Evolutionary conservation across 2,329 filamentous ascomycete genomes (phyloP).

Genomic region (Neofusicoccum sp.): DNA sequence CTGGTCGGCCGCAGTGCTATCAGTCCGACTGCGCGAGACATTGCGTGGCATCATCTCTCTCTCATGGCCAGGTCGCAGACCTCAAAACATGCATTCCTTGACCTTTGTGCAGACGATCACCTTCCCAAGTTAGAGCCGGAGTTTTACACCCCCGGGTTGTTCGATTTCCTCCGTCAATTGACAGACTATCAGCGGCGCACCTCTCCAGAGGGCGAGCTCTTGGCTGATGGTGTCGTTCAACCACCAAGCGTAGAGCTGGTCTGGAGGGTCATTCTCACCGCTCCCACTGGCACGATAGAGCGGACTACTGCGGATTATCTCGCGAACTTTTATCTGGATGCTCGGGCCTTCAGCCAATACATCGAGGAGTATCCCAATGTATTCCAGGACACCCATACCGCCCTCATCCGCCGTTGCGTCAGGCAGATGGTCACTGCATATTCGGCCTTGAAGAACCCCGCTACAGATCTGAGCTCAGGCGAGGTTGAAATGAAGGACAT

Average conservation of each 20-base stretch:
- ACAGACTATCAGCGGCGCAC: constrained; percentile 13
- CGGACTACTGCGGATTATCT: constrained; percentile 69
- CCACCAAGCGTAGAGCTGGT: constrained; percentile 67
- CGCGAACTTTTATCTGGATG: constrained; percentile 72
- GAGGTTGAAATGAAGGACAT: constrained; percentile 11
- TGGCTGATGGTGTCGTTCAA: constrained; percentile 55
- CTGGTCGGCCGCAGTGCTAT: constrained; percentile 68
- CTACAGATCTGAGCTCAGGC: not conserved
- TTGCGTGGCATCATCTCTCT: constrained; percentile 71
- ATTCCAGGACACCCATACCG: constrained; percentile 64
- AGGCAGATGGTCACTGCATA: constrained; percentile 33
- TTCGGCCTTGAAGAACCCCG: not conserved
- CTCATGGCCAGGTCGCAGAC: constrained; percentile 29
- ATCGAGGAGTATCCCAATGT: constrained; percentile 1
- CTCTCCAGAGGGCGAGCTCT: constrained; percentile 36
- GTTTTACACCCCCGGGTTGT: constrained; percentile 63
- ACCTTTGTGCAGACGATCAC: constrained; percentile 57
- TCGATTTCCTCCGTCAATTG: constrained; percentile 62
- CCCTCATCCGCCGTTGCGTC: constrained; percentile 75
- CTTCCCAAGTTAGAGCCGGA: constrained; percentile 60
- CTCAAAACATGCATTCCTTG: constrained; percentile 47
- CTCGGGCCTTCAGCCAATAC: not conserved
- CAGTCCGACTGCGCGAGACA: constrained; percentile 62
- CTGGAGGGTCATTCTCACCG: constrained; percentile 80
- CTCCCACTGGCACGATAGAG: constrained; percentile 67